A percentile compares a stretch with the other conserved stretches of the same genome.
Conservation (phyloP, 1,284 basidiomycete species). For the Sporisorium graminicola region DNA sequence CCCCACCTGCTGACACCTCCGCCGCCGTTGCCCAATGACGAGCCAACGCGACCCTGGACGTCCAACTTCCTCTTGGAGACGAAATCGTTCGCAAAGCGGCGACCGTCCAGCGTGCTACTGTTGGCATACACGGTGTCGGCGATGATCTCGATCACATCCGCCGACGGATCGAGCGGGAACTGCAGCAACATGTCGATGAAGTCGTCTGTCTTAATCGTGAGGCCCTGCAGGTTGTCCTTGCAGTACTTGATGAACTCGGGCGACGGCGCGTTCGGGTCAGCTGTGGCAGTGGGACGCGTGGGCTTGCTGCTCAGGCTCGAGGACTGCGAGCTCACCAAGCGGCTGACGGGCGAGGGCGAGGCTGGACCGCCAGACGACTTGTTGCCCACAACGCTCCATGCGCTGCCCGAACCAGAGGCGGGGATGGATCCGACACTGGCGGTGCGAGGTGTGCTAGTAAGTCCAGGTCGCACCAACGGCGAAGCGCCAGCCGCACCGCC, state of each 20-base stretch:
- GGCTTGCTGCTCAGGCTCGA: slow-evolving; percentile 18
- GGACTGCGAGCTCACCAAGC: slow-evolving; percentile 12
- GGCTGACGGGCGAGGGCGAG: slow-evolving; percentile 52
- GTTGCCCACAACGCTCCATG: slow-evolving; percentile 36
- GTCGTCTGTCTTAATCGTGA: slow-evolving; percentile 74
- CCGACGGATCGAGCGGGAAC: slow-evolving; percentile 68
- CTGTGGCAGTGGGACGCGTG: not conserved
- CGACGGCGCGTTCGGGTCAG: slow-evolving; percentile 79
- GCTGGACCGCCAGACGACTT: slow-evolving; percentile 41
- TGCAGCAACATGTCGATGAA: slow-evolving; percentile 70
- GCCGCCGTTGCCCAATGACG: no score
- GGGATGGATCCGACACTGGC: slow-evolving; percentile 10
- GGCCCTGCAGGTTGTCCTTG: slow-evolving; percentile 85
- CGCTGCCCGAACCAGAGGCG: slow-evolving; percentile 10
- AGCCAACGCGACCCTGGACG: slow-evolving; percentile 43
- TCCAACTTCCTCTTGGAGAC: slow-evolving; percentile 81
- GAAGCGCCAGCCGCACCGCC: slow-evolving; percentile 63
- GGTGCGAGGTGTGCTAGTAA: slow-evolving; percentile 5
- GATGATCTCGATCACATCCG: slow-evolving; percentile 69
- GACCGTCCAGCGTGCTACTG: slow-evolving; percentile 91
- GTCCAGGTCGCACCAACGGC: slow-evolving; percentile 17
- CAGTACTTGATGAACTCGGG: slow-evolving; percentile 92
- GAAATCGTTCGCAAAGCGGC: slow-evolving; percentile 92
- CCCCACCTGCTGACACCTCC: slow-evolving; percentile 24
- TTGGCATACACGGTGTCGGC: slow-evolving; percentile 81